Evolutionary conservation across 139 green algal genomes (phyloP), one percentile per base, ranked within the genome.

Genomic region (Medakamo hakoo): DNA sequence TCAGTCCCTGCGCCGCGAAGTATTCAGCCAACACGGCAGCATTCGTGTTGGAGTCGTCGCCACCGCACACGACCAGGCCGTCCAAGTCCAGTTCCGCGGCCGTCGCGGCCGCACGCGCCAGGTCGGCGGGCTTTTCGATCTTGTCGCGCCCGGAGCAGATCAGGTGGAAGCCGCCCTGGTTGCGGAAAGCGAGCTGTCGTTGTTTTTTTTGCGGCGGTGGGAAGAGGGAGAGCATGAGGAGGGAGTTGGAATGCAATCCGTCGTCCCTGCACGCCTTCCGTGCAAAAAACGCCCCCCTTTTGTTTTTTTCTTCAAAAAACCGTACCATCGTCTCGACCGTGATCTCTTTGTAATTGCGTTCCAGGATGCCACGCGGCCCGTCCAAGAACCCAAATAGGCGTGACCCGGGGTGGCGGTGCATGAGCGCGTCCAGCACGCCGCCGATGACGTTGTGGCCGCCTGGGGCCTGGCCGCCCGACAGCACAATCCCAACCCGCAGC

Each of bases 31-130:
- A 66, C 4, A 81, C 30, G 18, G 73, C 77, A 0, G 81, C 77
- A 56, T 87, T 88, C 63, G 81, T 88, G 71, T 86, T 88, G 58
- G 68, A 80, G 71, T 87, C 81, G 58, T 88, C 81, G 27, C 81
- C 81, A 30, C 81, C 81, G 22, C 80, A 74, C 19, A 88, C 73
- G 0, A 86, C 64, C 27, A 88, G 64, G 2, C 80, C 81, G 27
- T 87, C 77, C 22, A 87, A 65, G 2, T 28, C 59, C n/a, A 80
- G 55, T 23, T 71, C 30, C 22, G 5, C 65, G 57, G 60, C 69
- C 0, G 66, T 73, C 5, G 22, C 27, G 1, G n/a, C 16, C 16
- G 65, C 69, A 2, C 69, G 65, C 30, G 69, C 40, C 59, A 86
- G 69, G 55, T 86, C 64, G 29, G 81, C 79, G 1, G 58, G 24